A percentile compares a stretch with the other conserved stretches of the same genome.
Conservation (phyloP, 2,329 filamentous ascomycete genomes). For the Alternaria sp. region DNA sequence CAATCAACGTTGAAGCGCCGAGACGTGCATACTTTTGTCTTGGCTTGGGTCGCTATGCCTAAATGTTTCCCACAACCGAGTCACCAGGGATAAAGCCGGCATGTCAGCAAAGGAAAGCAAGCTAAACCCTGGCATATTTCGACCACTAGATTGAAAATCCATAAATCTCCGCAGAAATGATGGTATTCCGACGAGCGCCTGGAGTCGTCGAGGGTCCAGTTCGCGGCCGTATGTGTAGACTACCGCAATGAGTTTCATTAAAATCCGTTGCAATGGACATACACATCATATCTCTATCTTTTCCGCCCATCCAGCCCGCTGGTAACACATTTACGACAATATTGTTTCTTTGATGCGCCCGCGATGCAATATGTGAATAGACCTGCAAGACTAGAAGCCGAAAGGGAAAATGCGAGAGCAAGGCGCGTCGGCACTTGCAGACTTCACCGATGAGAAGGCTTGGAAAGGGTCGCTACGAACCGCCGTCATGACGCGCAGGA, state of each 20-base stretch:
- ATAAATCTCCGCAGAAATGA: neutral
- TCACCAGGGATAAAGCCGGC: neutral
- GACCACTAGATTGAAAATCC: neutral
- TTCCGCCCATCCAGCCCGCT: neutral
- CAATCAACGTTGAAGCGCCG: neutral
- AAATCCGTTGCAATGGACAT: neutral
- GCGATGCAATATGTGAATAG: neutral
- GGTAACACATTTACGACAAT: neutral
- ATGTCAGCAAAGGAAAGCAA: neutral
- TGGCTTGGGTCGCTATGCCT: slow-evolving; percentile 1
- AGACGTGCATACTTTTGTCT: neutral
- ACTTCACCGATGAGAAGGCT: slow-evolving; percentile 18
- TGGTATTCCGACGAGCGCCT: neutral
- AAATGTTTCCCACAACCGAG: neutral
- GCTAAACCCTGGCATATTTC: neutral
- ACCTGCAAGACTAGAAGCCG: neutral
- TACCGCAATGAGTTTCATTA: neutral
- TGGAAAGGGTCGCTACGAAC: slow-evolving; percentile 5
- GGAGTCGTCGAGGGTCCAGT: neutral
- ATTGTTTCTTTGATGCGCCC: neutral
- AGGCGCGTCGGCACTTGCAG: slow-evolving; percentile 3
- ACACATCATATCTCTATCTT: neutral
- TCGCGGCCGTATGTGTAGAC: neutral
- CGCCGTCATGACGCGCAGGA: slow-evolving; percentile 18
- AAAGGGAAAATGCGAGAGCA: neutral